Evolutionary conservation across 768 basidiomycete species (phyloP).

Genomic region (Termitomyces bulborhizus): DNA sequence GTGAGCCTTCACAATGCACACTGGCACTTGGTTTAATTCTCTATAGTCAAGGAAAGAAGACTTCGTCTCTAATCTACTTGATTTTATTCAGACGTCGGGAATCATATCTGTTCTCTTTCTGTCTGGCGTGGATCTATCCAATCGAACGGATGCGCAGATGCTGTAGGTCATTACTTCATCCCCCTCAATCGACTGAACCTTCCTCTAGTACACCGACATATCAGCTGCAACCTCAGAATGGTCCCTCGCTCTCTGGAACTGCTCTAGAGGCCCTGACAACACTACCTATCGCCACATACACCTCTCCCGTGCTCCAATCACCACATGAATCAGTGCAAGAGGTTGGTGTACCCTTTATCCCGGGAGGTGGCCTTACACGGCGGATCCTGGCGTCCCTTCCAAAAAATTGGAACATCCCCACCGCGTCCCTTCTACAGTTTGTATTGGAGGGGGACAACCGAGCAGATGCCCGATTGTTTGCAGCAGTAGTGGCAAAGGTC

Average conservation of each 20-base stretch:
- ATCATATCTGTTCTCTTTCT: conserved; percentile 55
- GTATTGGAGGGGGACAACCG: conserved; percentile 82
- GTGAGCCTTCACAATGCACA: conserved; percentile 6
- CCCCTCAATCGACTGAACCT: not conserved
- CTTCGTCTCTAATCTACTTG: conserved; percentile 51
- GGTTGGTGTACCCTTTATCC: conserved; percentile 59
- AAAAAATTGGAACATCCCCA: conserved; percentile 42
- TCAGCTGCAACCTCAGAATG: conserved; percentile 39
- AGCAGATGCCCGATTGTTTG: conserved; percentile 59
- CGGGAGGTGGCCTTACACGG: conserved; percentile 70
- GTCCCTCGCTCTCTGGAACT: conserved; percentile 37
- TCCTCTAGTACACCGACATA: conserved; percentile 57
- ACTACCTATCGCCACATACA: conserved; percentile 50
- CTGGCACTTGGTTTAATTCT: not conserved
- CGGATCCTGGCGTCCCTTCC: conserved; percentile 59
- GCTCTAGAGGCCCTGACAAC: conserved; percentile 35
- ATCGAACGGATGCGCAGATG: conserved; percentile 76
- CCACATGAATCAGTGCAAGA: conserved; percentile 17
- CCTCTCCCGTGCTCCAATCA: conserved; percentile 37
- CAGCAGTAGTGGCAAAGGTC: conserved; percentile 44
- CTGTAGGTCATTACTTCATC: conserved; percentile 35
- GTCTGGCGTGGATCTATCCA: conserved; percentile 69
- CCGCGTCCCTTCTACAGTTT: conserved; percentile 61
- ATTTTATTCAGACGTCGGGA: conserved; percentile 47
- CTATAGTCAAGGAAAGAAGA: conserved; percentile 59